These are phyloP conservation scores for Dacryopinax spathularia DNA, from an alignment of 768 basidiomycete genomes.

Conservation along the genomic window DNA sequence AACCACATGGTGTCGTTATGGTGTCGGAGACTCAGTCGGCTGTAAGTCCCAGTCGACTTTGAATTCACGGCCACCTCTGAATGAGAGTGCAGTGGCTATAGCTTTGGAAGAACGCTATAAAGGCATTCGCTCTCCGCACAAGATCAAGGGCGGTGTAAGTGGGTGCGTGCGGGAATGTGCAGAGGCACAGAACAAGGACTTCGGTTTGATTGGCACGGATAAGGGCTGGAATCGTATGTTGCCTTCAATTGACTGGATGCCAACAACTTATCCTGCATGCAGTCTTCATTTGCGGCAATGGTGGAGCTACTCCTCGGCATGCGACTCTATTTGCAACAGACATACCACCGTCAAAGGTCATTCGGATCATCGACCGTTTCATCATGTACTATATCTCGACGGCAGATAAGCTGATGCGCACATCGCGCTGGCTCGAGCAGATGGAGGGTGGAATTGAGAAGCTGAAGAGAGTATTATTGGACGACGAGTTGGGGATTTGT, in stretches of 20 bases:
- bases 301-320: slow-evolving; percentile 41
- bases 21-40: slow-evolving; percentile 60
- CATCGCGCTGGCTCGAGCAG: slow-evolving; percentile 57
- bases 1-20: slow-evolving; percentile 47
- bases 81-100: slow-evolving; percentile 36
- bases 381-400: slow-evolving; percentile 56
- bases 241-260: background rate
- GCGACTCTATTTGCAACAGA: slow-evolving; percentile 52
- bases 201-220: slow-evolving; percentile 60
- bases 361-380: slow-evolving; percentile 51
- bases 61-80: background rate
- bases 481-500: slow-evolving; percentile 62
- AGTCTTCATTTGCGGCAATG: slow-evolving; percentile 59
- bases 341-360: slow-evolving; percentile 49
- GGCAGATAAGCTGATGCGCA: slow-evolving; percentile 56
- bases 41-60: slow-evolving; percentile 19
- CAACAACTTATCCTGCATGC: background rate
- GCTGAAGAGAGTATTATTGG: slow-evolving; percentile 47
- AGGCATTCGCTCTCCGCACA: slow-evolving; percentile 41
- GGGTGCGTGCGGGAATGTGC: slow-evolving; percentile 67
- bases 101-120: slow-evolving; percentile 58
- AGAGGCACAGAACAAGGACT: slow-evolving; percentile 61
- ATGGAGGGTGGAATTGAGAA: slow-evolving; percentile 58
- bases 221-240: slow-evolving; percentile 59
- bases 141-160: slow-evolving; percentile 62